Evolutionary conservation across 371 early-diverging fungal species (phyloP).

Genomic region (Mucor piriformis): DNA sequence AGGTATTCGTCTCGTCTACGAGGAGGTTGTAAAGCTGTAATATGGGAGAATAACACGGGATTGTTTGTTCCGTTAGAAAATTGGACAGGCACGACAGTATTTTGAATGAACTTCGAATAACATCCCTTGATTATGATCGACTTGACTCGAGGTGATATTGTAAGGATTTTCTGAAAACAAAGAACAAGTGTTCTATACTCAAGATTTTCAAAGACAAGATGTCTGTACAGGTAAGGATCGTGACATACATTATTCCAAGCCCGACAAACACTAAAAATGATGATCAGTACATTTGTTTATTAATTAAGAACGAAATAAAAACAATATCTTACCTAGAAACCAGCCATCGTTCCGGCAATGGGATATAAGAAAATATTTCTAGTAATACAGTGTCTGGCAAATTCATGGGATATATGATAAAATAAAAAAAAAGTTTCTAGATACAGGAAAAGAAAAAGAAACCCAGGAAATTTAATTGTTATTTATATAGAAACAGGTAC

Average conservation of each 20-base stretch:
- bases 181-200: constrained; percentile 46
- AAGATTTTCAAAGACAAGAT: constrained; percentile 41
- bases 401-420: constrained; percentile 3
- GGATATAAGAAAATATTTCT: constrained; percentile 22
- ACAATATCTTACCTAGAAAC: constrained; percentile 13
- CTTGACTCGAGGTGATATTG: constrained; percentile 36
- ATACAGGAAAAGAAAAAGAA: neutral
- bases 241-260: constrained; percentile 29
- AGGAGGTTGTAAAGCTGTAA: constrained; percentile 42
- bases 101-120: constrained; percentile 46
- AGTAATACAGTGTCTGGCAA: constrained; percentile 17
- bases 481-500: constrained; percentile 3
- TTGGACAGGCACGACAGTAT: constrained; percentile 46
- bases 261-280: constrained; percentile 38
- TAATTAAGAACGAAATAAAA: neutral
- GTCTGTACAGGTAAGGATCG: constrained; percentile 48
- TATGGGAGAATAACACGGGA: constrained; percentile 38
- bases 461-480: neutral
- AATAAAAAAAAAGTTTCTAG: neutral
- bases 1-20: constrained; percentile 49
- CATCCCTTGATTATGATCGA: constrained; percentile 45
- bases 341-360: constrained; percentile 17
- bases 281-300: neutral
- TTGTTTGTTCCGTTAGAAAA: constrained; percentile 9
- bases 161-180: constrained; percentile 36